Percentiles rank a stretch among this genome's conserved stretches.
Conservation (phyloP, 2,329 filamentous ascomycete genomes). For the Epichloe brachyelytri region DNA sequence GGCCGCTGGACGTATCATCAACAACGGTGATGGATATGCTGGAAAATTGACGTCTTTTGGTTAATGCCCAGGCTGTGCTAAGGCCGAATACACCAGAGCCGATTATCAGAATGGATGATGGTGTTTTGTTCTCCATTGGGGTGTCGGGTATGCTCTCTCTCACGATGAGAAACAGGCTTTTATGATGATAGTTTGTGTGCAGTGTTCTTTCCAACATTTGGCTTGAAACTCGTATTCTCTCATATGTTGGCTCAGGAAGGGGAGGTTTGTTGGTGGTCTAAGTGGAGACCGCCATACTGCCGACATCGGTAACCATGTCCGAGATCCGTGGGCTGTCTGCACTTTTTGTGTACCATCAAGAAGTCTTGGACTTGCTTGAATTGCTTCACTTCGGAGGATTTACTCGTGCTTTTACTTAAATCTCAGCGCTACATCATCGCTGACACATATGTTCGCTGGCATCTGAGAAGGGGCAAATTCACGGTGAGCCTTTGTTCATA, state of each 20-base stretch:
- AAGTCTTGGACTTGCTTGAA: too few relatives aligned
- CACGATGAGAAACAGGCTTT: background rate
- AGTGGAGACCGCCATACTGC: background rate
- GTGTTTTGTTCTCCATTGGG: constrained; percentile 18
- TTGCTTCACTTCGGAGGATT: too few relatives aligned
- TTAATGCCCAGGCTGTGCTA: constrained; percentile 52
- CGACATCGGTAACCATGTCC: background rate
- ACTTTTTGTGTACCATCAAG: too few relatives aligned
- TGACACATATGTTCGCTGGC: background rate
- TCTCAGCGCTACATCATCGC: background rate
- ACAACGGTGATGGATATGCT: constrained; percentile 44
- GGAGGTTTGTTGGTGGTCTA: background rate
- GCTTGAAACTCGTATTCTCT: background rate
- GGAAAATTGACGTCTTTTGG: constrained; percentile 44
- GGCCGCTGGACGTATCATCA: constrained; percentile 35
- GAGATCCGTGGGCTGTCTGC: too few relatives aligned
- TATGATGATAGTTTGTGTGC: background rate
- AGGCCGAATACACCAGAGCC: constrained; percentile 56
- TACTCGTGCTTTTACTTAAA: too few relatives aligned
- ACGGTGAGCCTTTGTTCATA: background rate
- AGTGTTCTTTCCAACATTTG: background rate
- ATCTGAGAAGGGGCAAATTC: background rate
- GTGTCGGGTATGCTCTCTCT: background rate
- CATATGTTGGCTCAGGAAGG: background rate
- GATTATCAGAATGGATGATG: constrained; percentile 49